Evolutionary conservation across 2,329 filamentous ascomycete species (phyloP), one percentile per base, ranked within the genome.

Genomic region (Cercospora citrullina): DNA sequence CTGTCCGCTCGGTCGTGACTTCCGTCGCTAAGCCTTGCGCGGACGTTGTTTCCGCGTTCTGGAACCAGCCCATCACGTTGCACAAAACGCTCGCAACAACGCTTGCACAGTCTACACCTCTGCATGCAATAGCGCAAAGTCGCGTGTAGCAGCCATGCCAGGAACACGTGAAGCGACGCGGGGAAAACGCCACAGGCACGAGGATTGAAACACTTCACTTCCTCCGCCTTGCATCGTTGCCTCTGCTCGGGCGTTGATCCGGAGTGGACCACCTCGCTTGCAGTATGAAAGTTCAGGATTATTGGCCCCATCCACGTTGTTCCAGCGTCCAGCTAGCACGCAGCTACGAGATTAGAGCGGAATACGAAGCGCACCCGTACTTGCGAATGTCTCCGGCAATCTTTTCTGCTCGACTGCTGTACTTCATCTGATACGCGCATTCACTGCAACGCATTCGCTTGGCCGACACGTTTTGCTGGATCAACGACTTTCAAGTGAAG

Each of bases 211-310:
- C 23, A 14, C 23, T 28, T 23, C 10, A 12, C 14, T n/a, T 26
- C 16, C 48, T 53, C 4, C 12, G 48, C 48, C 48, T 53, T 28
- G 48, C 48, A 23, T 53, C 21, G 42, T 53, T 53, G 14, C 23
- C 23, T 12, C 18, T 26, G 48, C 18, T 53, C 48, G 48, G 23
- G 23, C 48, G 48, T 23, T 16, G 14, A 16, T 14, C 21, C 23
- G 48, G 14, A 53, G 48, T 53, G 48, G 48, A 53, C 48, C 48
- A 23, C 58, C 31, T 60, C 31, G 58, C 58, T 60, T 36, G 58
- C 31, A 60, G 26, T 21, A 42, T 26, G 58, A 14, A 60, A 26
- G 58, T 26, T 12, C n/a, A 39, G 58, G 16, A 39, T 10, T 23
- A 33, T 59, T 31, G 18, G 28, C 33, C 14, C 33, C 5, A 21